A percentile compares a stretch with the other conserved stretches of the same genome.
Conservation (phyloP, 345 rosid species). For the Gossypium thurberi region DNA sequence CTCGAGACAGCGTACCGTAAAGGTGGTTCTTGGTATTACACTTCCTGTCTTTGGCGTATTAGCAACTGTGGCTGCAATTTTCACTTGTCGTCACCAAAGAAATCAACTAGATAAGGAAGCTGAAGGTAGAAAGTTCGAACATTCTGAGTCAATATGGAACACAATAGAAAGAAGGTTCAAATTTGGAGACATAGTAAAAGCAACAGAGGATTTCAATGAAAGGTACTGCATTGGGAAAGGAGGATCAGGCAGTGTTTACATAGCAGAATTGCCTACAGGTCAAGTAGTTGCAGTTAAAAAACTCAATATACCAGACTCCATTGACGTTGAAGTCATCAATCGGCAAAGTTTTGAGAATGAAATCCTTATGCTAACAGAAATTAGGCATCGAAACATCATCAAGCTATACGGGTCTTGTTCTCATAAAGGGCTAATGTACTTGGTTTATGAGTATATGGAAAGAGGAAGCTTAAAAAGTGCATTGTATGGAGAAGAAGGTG, state of each 20-base stretch:
- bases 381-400: conserved; percentile 53
- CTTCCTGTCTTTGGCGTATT: conserved; percentile 28
- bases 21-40: neutral
- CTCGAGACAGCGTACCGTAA: neutral
- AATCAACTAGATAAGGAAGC: conserved; percentile 18
- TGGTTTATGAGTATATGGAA: conserved; percentile 52
- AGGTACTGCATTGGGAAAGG: conserved; percentile 58
- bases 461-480: conserved; percentile 46
- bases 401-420: conserved; percentile 57
- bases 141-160: conserved; percentile 36
- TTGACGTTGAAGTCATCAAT: conserved; percentile 29
- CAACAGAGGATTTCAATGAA: conserved; percentile 43
- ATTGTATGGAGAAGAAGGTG: conserved; percentile 31
- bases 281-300: conserved; percentile 54
- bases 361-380: conserved; percentile 43
- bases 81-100: neutral
- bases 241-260: conserved; percentile 57
- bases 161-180: conserved; percentile 38
- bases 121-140: neutral
- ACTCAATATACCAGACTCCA: conserved; percentile 31
- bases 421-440: conserved; percentile 28
- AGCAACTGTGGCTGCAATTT: conserved; percentile 10
- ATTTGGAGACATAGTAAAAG: conserved; percentile 47
- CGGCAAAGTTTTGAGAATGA: conserved; percentile 46
- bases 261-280: conserved; percentile 35